Conservation (phyloP, 139 green algal genomes). For the Chlamydomonas incerta region DNA sequence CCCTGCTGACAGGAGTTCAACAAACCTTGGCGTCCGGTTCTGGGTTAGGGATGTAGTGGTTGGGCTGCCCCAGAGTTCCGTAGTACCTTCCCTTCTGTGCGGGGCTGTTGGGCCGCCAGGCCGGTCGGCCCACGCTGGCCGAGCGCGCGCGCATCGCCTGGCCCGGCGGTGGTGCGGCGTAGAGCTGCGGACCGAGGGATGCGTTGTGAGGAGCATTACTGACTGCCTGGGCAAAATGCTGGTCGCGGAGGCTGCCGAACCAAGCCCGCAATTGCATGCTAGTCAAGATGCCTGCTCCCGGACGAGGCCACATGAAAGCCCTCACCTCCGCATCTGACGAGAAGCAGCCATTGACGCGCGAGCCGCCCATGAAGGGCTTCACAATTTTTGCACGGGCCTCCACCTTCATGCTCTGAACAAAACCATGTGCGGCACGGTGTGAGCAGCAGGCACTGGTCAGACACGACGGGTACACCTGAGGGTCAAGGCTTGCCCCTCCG, state of each 20-base stretch:
- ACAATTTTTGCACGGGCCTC: slow-evolving; percentile 38
- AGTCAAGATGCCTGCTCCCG: too few relatives aligned
- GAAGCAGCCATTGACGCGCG: not conserved
- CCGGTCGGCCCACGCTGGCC: not conserved
- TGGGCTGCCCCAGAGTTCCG: not conserved
- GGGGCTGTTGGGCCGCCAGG: slow-evolving; percentile 39
- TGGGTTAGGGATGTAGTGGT: slow-evolving; percentile 23
- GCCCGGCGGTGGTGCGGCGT: not conserved
- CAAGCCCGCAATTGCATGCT: too few relatives aligned
- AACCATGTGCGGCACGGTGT: not conserved
- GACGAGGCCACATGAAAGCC: not conserved
- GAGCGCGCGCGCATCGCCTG: not conserved
- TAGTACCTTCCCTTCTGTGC: slow-evolving; percentile 4
- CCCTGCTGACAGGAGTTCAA: too few relatives aligned
- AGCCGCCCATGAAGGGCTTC: slow-evolving; percentile 36
- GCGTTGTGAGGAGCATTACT: not conserved
- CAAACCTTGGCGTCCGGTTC: not conserved
- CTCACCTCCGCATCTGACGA: slow-evolving; percentile 8
- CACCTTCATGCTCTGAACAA: slow-evolving; percentile 24
- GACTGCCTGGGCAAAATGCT: too few relatives aligned
- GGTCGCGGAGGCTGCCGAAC: too few relatives aligned
- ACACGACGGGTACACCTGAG: not conserved
- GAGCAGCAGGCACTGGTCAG: not conserved
- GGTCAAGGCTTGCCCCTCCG: too few relatives aligned
- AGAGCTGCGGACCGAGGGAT: not conserved